Evolutionary conservation across 2,329 filamentous ascomycete genomes (phyloP), one percentile per base, ranked within the genome.

Genomic region (Zarea fungicola): DNA sequence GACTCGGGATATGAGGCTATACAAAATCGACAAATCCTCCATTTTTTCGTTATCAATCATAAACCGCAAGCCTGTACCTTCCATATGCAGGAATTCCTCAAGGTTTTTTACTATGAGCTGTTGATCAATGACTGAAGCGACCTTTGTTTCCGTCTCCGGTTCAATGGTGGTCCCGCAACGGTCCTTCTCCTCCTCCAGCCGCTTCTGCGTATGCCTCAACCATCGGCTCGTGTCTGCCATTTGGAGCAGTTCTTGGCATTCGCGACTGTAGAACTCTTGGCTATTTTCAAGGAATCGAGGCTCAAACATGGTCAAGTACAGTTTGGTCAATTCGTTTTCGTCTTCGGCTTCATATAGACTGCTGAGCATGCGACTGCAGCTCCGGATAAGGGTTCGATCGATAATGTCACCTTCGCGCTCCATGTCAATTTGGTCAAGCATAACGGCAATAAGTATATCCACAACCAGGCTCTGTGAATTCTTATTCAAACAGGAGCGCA

Each of bases 31-130:
- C 9, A 99, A 73, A 58, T 95, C 90, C 4, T 86, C 81, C 28
- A 86, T 60, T 54, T 85, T 82, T 65, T 96, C 87, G 58, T 96
- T 91, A 65, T 96, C 88, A 42, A 97, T 83, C 92, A 99, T 97
- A 62, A 83, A 83, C 54, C 80, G 83, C 35, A 96, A 77, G 1
- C 93, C 93, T 53, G 85, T 96, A 6, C 80, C 80, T 58, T 96
- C 89, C 67, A 96, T 82, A 42, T 84, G 81, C 52, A 97, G 77
- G 47, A 99, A 85, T 14, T 95, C 89, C 19, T 80, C 73, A 50
- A 97, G 80, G 56, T 93, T 87, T 37, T 81, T 78, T 35, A 76
- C 73, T 42, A 99, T 91, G 45, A 99, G 71, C 63, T 92, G 82
- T 29, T 85, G 71, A 54, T 97, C 90, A 2, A 99, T 80, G 0